Evolutionary conservation across 768 basidiomycete genomes (phyloP).

Genomic region (Plicaturopsis crispa): DNA sequence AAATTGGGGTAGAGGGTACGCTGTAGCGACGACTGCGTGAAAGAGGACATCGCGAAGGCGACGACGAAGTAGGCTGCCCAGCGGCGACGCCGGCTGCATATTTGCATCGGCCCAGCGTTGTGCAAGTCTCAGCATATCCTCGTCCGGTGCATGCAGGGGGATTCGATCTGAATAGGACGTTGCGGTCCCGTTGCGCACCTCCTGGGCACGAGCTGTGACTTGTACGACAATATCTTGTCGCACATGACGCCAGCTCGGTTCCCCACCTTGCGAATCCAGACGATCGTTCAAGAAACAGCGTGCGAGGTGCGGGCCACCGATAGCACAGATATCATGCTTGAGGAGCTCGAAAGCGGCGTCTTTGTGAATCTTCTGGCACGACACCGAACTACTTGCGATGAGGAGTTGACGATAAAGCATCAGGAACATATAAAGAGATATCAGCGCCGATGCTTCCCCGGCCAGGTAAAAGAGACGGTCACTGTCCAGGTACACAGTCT

Average conservation of each 20-base stretch:
- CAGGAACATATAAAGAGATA: slow-evolving; percentile 72
- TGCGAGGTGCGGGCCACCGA: slow-evolving; percentile 53
- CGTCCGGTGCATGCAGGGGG: slow-evolving; percentile 4
- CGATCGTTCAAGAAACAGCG: slow-evolving; percentile 37
- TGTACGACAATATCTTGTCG: slow-evolving; percentile 70
- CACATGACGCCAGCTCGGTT: slow-evolving; percentile 38
- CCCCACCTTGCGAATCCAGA: slow-evolving; percentile 16
- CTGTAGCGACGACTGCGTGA: slow-evolving; percentile 44
- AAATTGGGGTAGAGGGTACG: slow-evolving; percentile 31
- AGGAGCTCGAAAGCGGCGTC: slow-evolving; percentile 47
- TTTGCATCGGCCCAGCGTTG: slow-evolving; percentile 1
- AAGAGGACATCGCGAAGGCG: slow-evolving; percentile 61
- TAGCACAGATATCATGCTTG: slow-evolving; percentile 41
- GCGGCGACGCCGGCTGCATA: slow-evolving; percentile 30
- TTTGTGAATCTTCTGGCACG: slow-evolving; percentile 24
- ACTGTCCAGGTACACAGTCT: slow-evolving; percentile 77
- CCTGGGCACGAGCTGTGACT: slow-evolving; percentile 61
- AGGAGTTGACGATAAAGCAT: slow-evolving; percentile 74
- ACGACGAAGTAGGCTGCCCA: slow-evolving; percentile 53
- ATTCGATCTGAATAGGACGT: slow-evolving; percentile 4
- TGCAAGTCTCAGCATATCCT: background rate
- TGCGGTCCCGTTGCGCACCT: slow-evolving; percentile 21
- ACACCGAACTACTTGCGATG: slow-evolving; percentile 25
- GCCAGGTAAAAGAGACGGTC: slow-evolving; percentile 58
- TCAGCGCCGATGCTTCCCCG: slow-evolving; percentile 68